Evolutionary conservation across 768 basidiomycete species (phyloP), one percentile per base, ranked within the genome.

Genomic region (Amanita pseudoporphyria): DNA sequence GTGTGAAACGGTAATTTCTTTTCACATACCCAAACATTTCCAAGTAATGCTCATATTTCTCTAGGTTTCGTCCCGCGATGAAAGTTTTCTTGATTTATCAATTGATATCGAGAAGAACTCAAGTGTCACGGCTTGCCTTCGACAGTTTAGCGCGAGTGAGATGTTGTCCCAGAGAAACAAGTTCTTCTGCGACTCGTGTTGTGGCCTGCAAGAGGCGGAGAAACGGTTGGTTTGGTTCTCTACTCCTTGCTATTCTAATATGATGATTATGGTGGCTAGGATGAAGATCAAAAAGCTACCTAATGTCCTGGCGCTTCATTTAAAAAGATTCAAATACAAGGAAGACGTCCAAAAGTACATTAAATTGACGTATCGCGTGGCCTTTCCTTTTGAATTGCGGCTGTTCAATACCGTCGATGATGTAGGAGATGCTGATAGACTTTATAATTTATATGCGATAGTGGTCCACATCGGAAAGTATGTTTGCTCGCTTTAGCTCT

Each of bases 381-480:
- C 91, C 3, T 98, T 99, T 67, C 95, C 96, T 1, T 77, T 91
- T 55, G 87, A 98, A 63, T 79, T 99, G 35, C 82, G 95, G 52
- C 69, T 99, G 50, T 97, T 97, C 72, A 97, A 99, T 64, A 98
- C 96, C 37, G 84, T 93, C 45, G 96, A 99, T 65, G 91, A 94
- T 57, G 79, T 85, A 41, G 81, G 84, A 46, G 81, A 97, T 62
- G 88, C 93, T 0, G 96, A 99, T 64, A 74, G 94, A 47, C 64
- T 98, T 53, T 99, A 96, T 68, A 82, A 89, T 63, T 77, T 99
- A 22, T 97, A 94, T 63, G 93, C 90, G 12, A 90, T 98, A 51
- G 94, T 99, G 30, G 91, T 99, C n/a, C 96, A 99, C 67, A 94
- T 99, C 55, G 96, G 96, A 76, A 87, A 81, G 94, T 95, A 66